Evolutionary conservation across 2,329 filamentous ascomycete species (phyloP).

Genomic region (Ascochyta koolunga): DNA sequence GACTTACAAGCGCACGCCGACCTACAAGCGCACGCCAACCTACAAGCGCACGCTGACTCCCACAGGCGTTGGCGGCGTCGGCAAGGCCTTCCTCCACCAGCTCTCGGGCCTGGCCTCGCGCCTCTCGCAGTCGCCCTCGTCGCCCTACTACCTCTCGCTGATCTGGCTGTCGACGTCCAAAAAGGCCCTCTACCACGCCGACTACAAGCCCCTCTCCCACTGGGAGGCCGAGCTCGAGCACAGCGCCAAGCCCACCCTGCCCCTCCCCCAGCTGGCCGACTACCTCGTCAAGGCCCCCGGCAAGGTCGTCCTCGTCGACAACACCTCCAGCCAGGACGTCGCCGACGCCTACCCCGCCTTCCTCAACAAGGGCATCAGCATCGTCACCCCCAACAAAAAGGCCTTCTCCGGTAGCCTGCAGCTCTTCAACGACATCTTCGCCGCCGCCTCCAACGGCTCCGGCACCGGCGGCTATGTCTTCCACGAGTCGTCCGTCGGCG

Average conservation of each 20-base stretch:
- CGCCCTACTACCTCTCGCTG: conserved; percentile 73
- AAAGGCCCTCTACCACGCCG: conserved; percentile 76
- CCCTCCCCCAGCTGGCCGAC: conserved; percentile 72
- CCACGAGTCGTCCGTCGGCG: conserved; percentile 94
- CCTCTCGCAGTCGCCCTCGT: conserved; percentile 57
- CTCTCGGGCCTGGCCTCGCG: conserved; percentile 71
- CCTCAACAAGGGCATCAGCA: conserved; percentile 79
- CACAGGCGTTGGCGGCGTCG: conserved; percentile 87
- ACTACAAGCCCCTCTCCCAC: conserved; percentile 71
- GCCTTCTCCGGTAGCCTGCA: conserved; percentile 83
- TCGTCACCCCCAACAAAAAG: conserved; percentile 99
- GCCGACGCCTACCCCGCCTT: conserved; percentile 83
- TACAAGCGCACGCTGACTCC: neutral
- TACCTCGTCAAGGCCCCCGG: conserved; percentile 80
- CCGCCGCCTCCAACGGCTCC: conserved; percentile 68
- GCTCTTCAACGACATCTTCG: conserved; percentile 88
- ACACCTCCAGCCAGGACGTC: conserved; percentile 88
- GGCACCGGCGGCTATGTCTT: conserved; percentile 78
- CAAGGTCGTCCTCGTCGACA: conserved; percentile 87
- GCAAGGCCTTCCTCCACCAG: conserved; percentile 87
- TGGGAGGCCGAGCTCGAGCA: conserved; percentile 66
- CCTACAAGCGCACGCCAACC: no score
- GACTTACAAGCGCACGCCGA: no score
- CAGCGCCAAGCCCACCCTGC: conserved; percentile 68
- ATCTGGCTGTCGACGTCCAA: conserved; percentile 86